Base-by-base conservation (phyloP, 306 rosid species). In the Amphicarpaea edgeworthii region DNA sequence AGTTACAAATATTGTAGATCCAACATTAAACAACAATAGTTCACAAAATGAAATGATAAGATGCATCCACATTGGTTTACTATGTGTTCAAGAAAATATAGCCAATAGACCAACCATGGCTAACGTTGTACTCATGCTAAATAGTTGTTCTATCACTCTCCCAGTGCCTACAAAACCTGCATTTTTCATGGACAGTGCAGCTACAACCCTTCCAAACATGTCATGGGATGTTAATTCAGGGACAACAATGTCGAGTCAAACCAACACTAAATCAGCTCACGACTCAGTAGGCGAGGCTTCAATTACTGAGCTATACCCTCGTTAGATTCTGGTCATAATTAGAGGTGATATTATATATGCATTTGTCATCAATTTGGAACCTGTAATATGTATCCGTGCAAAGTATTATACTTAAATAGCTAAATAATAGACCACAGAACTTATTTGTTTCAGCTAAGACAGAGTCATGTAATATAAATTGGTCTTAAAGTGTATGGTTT, bases 21-120 rank as follows among this genome's bases (percentile, higher is more conserved):
- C 8, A 21, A 0, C 8, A 54, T 21, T 54, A 9, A 21, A 3
- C 34, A 21, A 3, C 34, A 54, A 54, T 4, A 20, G 21, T 54
- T 54, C 32, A 21, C 61, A 54, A 21, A 54, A 11, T 21, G 61
- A 54, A 54, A 54, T 54, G 34, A 54, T 54, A 23, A 54, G 32
- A 54, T 54, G 61, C 34, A 54, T 21, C 34, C 34, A 54, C 16
- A 54, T 55, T 54, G 61, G 34, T 21, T 54, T 54, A 54, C 32
- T 87, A 0, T 81, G 84, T 62, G 82, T 79, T 28, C 88, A 83
- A 83, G 87, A 83, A 46, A 79, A 81, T 20, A 11, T 49, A 32
- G 46, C 0, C 5, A 71, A 66, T 1, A 86, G 90, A 59, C 92
- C 88, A 79, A 79, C 86, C n/a, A 85, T 88, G 91, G 10, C 62